Base-by-base conservation (phyloP, 208 protist genomes). In the Acanthamoeba sp. region DNA sequence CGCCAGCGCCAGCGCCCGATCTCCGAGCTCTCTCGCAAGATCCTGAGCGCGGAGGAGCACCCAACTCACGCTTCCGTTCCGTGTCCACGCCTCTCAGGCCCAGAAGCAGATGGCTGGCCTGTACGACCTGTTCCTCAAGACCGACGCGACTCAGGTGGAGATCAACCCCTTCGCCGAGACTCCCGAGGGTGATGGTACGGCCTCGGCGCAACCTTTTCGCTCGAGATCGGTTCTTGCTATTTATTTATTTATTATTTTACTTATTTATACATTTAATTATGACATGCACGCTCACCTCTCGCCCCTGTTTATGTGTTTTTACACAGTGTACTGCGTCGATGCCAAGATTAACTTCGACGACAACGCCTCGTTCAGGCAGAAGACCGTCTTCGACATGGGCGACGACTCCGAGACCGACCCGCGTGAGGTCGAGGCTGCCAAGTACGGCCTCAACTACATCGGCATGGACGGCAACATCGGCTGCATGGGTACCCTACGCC, bases 321-420 rank as follows among this genome's bases (percentile, higher is more conserved):
- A 50, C 45, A 34, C 52, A 66, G 98, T 99, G 32, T 98, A 99
- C 96, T 98, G 98, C 97, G 98, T 99, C 94, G 99, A 99, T 95
- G 99, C 99, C 48, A 99, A 99, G 97, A 97, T 99, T 78, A 98
- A 98, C 96, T 99, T 99, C 96, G 99, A 99, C 96, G 99, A 99
- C 97, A 99, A 99, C 95, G 99, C 99, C 29, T 95, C 95, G 18
- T 99, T 99, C 98, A 66, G 95, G 87, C 99, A 99, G 96, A 97
- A 98, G 94, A 98, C 98, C 57, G 98, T 99, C 85, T 99, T 99
- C 94, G 97, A 92, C 29, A 96, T 99, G 95, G 97, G 98, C 80
- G 99, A 99, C 95, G 96, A 95, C 78, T 98, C 98, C 55, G 97
- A 99, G 97, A 98, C 99, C 91, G 99, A 97, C 91, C 94, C 90